Conservation (phyloP, 2,329 filamentous ascomycete genomes). For the Pleoardoris graminearum region DNA sequence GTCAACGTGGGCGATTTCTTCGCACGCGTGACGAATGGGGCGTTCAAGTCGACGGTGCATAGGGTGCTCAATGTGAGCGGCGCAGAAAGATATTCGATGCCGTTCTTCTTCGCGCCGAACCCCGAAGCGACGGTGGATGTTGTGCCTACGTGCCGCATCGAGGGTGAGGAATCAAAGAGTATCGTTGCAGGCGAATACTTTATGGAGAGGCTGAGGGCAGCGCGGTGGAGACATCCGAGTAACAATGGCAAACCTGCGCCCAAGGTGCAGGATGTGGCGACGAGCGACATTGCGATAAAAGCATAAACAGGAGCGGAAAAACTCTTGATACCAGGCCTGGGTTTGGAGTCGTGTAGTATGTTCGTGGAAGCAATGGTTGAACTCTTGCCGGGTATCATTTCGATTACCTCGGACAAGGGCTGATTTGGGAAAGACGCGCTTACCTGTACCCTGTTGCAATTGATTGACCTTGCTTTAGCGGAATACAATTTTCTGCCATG, state of each 20-base stretch:
- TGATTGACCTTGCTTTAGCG: no score
- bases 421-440: no score
- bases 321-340: no score
- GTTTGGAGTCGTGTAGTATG: no score
- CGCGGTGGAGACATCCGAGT: constrained; percentile 14
- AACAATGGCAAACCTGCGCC: background rate
- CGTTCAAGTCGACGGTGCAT: constrained; percentile 39
- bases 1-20: constrained; percentile 43
- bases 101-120: constrained; percentile 36
- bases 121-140: constrained; percentile 19
- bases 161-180: constrained; percentile 3
- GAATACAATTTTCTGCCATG: no score
- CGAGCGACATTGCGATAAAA: background rate
- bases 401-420: no score
- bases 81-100: constrained; percentile 36
- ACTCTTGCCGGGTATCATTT: no score
- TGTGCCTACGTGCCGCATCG: constrained; percentile 4
- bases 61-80: constrained; percentile 39
- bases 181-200: constrained; percentile 13
- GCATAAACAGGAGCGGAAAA: no score
- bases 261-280: background rate
- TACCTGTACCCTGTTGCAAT: no score
- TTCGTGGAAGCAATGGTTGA: no score
- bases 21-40: constrained; percentile 37
- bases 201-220: constrained; percentile 12